Evolutionary conservation across 352 stramenopile genomes (phyloP).

Genomic region (Globisporangium carolinianum): DNA sequence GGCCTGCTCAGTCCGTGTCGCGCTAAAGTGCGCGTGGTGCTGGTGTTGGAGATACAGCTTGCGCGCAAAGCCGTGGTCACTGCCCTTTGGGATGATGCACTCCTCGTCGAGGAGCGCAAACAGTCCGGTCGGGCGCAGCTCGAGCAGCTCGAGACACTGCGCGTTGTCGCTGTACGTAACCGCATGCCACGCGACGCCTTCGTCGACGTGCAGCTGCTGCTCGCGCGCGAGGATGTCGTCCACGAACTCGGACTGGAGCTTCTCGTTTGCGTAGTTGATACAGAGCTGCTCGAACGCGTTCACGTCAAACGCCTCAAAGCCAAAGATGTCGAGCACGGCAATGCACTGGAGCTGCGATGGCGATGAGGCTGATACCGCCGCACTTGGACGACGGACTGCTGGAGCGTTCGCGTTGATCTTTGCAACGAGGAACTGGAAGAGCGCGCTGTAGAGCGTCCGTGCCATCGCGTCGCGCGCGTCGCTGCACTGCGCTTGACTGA

Average conservation of each 20-base stretch:
- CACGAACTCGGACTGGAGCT: conserved; percentile 80
- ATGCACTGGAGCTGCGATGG: conserved; percentile 37
- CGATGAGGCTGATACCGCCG: conserved; percentile 5
- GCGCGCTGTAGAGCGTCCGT: conserved; percentile 68
- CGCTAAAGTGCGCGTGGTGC: conserved; percentile 50
- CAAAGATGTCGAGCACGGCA: conserved; percentile 87
- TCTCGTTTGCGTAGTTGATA: conserved; percentile 82
- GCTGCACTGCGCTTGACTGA: conserved; percentile 58
- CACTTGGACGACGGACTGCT: not conserved
- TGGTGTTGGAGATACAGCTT: conserved; percentile 72
- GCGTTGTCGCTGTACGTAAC: conserved; percentile 76
- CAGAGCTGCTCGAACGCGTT: conserved; percentile 83
- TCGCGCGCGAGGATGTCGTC: conserved; percentile 74
- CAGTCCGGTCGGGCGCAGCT: conserved; percentile 67
- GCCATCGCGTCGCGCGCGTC: conserved; percentile 67
- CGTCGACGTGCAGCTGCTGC: conserved; percentile 62
- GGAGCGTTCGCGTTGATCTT: conserved; percentile 56
- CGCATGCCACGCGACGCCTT: conserved; percentile 63
- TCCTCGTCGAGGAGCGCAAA: conserved; percentile 85
- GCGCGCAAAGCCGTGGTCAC: conserved; percentile 59
- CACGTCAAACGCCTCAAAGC: conserved; percentile 83
- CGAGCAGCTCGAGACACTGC: conserved; percentile 77
- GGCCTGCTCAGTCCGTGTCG: conserved; percentile 58
- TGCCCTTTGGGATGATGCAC: conserved; percentile 73
- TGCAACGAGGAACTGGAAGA: conserved; percentile 82